Conservation (phyloP, 306 rosid species). For the Inga laurina region DNA sequence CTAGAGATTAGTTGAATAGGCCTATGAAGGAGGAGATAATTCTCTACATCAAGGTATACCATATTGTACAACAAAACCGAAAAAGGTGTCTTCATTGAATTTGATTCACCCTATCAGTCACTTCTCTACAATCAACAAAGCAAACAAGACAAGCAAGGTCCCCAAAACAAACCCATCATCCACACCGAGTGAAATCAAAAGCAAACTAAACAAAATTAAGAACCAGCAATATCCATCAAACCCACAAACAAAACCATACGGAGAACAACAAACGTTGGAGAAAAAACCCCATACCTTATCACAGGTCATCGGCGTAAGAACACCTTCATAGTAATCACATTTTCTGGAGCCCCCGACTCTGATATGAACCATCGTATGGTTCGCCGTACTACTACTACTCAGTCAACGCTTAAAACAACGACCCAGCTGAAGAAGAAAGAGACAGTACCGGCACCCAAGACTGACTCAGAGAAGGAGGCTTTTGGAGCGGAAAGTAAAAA, state of each 20-base stretch:
- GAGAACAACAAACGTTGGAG: not conserved
- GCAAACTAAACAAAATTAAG: not conserved
- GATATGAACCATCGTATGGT: not conserved
- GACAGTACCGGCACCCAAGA: not conserved
- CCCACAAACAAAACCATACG: not conserved
- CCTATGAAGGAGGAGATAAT: not conserved
- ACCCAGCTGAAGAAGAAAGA: not conserved
- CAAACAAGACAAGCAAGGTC: not conserved
- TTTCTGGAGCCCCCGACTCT: not conserved
- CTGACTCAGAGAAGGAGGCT: slow-evolving; percentile 11
- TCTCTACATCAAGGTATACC: not conserved
- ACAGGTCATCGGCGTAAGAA: not conserved
- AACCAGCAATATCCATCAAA: not conserved
- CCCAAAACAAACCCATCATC: slow-evolving; percentile 3
- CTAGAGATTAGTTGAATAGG: not conserved
- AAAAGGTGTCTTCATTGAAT: not conserved
- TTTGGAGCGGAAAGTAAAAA: not conserved
- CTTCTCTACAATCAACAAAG: not conserved
- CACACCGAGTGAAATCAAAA: slow-evolving; percentile 9
- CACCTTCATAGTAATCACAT: not conserved
- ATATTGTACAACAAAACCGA: not conserved
- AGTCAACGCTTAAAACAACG: not conserved
- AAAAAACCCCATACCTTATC: slow-evolving; percentile 14
- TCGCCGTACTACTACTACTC: not conserved
- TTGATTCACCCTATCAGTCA: not conserved